A percentile compares a stretch with the other conserved stretches of the same genome.
Evolutionary conservation across 345 rosid species (phyloP).

Genomic region (Microthlaspi erraticum): DNA sequence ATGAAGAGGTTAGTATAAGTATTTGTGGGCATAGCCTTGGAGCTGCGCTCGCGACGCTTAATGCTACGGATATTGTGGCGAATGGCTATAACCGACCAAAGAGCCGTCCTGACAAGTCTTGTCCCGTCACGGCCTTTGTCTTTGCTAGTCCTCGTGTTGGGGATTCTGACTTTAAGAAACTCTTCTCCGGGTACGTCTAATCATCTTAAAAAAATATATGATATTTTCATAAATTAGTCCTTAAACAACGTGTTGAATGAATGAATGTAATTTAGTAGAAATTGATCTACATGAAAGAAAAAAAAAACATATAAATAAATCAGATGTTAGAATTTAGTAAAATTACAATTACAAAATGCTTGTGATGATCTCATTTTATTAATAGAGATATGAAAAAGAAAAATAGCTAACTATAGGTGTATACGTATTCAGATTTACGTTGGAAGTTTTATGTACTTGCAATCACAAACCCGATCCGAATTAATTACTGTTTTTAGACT

Average conservation of each 20-base stretch:
- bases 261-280: too few relatives aligned
- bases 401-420: neutral
- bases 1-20: constrained; percentile 74
- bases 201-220: too few relatives aligned
- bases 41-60: constrained; percentile 63
- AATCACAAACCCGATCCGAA: neutral
- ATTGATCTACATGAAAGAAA: too few relatives aligned
- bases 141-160: constrained; percentile 80
- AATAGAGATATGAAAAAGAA: too few relatives aligned
- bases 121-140: constrained; percentile 60
- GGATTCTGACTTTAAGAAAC: constrained; percentile 51
- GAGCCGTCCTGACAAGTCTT: constrained; percentile 38
- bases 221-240: too few relatives aligned
- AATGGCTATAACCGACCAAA: constrained; percentile 59
- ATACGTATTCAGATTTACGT: neutral
- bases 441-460: neutral
- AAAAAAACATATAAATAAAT: neutral
- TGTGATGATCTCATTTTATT: too few relatives aligned
- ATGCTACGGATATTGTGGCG: constrained; percentile 62
- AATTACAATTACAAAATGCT: too few relatives aligned
- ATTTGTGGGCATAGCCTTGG: constrained; percentile 74
- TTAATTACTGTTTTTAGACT: neutral
- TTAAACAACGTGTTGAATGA: too few relatives aligned
- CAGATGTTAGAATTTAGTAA: too few relatives aligned
- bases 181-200: constrained; percentile 44